Evolutionary conservation across 768 basidiomycete genomes (phyloP), one percentile per base, ranked within the genome.

Genomic region (Pisolithus orientalis): DNA sequence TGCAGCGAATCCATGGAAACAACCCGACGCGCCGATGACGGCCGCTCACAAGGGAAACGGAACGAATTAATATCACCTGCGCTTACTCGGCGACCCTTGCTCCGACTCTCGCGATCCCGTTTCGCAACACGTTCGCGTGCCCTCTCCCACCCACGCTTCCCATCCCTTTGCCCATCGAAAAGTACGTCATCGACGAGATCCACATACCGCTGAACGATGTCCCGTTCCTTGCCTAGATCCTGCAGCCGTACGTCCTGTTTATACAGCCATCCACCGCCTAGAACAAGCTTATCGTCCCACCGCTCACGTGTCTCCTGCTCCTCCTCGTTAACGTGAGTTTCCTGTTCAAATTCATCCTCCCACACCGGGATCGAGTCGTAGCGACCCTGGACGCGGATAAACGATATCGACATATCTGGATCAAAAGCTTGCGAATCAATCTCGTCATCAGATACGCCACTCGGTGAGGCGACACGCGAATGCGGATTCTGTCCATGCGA

Each of bases 211-310:
- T 67, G 64, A 3, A 93, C 78, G 5, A 79, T 75, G 1, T 65
- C 66, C 57, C 78, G 70, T 64, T 91, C 88, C 63, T 74, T 80
- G 57, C 38, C 63, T 51, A 92, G 66, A 29, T 83, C 75, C 17
- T 65, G 68, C 31, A 85, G 67, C 14, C 60, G 67, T 50, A 90
- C 60, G 59, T 88, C 84, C 60, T 84, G 85, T 52, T 70, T 75
- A 63, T 93, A 93, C 50, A 92, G 62, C 88, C 90, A 92, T 5
- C 90, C 90, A 28, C 84, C 84, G 25, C 87, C 86, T 11, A 92
- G 73, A 0, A 90, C 83, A 10, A 93, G 76, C 34, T 82, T 74
- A 62, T 91, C 86, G 60, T 92, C 90, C 90, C 90, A 93, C 16
- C 75, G 71, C 56, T 88, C 85, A 39, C 77, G 75, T 65, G 83